phyloP scores from a whole-genome alignment of 2,329 filamentous ascomycete species.

The Pseudogymnoascus sp. region DNA sequence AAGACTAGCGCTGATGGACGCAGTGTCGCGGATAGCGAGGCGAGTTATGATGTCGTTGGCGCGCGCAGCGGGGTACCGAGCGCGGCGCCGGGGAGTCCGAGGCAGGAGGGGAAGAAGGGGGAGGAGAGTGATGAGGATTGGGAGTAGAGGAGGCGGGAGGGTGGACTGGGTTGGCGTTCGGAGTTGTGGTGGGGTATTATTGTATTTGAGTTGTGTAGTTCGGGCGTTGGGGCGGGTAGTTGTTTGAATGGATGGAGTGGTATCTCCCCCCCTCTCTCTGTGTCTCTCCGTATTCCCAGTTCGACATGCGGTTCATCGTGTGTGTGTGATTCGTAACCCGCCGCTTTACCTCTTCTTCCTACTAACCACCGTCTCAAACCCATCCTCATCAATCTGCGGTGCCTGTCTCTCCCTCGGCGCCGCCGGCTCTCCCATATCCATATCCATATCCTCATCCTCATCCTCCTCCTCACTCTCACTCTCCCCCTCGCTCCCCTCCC shows the following conservation, averaged over 20 bases:
- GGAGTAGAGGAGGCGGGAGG: slow-evolving; percentile 46
- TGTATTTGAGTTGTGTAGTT: not conserved
- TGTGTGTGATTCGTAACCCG: no score
- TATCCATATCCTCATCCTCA: slow-evolving; percentile 44
- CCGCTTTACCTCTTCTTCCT: slow-evolving; percentile 43
- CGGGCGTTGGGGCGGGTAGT: not conserved
- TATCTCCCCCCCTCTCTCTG: no score
- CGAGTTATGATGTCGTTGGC: slow-evolving; percentile 89
- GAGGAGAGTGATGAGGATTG: slow-evolving; percentile 66
- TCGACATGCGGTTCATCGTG: no score
- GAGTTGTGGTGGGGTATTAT: not conserved
- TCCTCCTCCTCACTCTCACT: slow-evolving; percentile 37
- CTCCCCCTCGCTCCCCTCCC: slow-evolving; percentile 15
- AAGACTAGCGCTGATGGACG: slow-evolving; percentile 79
- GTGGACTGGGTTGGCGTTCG: not conserved
- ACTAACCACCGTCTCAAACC: slow-evolving; percentile 62
- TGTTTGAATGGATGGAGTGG: not conserved
- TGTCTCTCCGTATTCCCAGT: no score
- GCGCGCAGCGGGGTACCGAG: slow-evolving; percentile 67
- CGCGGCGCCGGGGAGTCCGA: slow-evolving; percentile 62
- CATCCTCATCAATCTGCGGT: slow-evolving; percentile 72
- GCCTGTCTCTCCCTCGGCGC: slow-evolving; percentile 48
- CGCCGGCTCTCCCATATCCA: slow-evolving; percentile 59
- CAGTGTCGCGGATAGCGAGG: slow-evolving; percentile 85
- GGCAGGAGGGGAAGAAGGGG: slow-evolving; percentile 40